These are phyloP conservation scores for Bathelium albidoporum DNA, from an alignment of 495 filamentous ascomycete genomes.

Conservation along the genomic window DNA sequence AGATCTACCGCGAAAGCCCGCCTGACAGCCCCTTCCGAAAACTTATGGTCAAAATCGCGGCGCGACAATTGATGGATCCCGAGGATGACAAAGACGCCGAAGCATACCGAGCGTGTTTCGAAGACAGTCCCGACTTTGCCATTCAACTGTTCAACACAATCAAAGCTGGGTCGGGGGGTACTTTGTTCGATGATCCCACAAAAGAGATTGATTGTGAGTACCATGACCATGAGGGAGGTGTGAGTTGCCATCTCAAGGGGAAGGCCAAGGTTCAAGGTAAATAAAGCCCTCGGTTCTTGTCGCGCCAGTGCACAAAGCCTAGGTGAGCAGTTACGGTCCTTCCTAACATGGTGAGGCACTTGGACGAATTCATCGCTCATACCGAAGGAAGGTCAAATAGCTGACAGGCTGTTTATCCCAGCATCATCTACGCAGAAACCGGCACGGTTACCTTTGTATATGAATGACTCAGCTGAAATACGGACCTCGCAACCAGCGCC, in stretches of 20 bases:
- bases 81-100: slow-evolving; percentile 35
- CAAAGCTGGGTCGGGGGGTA: slow-evolving; percentile 32
- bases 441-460: background rate
- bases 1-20: slow-evolving; percentile 35
- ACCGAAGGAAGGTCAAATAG: background rate
- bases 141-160: slow-evolving; percentile 42
- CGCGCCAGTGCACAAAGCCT: background rate
- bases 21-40: slow-evolving; percentile 33
- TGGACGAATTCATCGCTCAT: background rate
- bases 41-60: slow-evolving; percentile 39
- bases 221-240: slow-evolving; percentile 36
- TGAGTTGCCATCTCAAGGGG: slow-evolving; percentile 24
- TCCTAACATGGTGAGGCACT: background rate
- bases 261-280: slow-evolving; percentile 27
- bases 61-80: slow-evolving; percentile 43
- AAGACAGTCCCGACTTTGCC: slow-evolving; percentile 37
- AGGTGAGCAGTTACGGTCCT: background rate
- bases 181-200: slow-evolving; percentile 40
- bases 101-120: slow-evolving; percentile 35
- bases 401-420: background rate
- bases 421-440: background rate
- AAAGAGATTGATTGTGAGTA: slow-evolving; percentile 34
- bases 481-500: background rate
- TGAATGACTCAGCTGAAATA: background rate
- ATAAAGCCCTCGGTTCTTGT: slow-evolving; percentile 7